Percentiles rank a stretch among this genome's conserved stretches.
These are phyloP conservation scores for Smallanthus sonchifolius DNA, from an alignment of 129 eudicot genomes.

Conservation along the genomic window DNA sequence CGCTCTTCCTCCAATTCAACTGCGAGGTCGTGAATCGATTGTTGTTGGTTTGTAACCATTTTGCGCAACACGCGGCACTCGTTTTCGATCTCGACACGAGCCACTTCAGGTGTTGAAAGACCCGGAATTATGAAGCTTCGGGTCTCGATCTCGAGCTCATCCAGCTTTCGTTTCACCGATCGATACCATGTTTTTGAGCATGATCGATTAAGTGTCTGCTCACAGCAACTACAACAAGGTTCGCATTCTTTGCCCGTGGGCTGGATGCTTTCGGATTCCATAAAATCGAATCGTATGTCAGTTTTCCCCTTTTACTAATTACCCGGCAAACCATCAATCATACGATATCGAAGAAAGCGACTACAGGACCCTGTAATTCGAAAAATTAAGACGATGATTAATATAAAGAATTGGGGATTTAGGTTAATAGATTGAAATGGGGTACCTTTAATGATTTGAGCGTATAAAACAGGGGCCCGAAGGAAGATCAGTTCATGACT, in stretches of 20 bases:
- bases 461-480: conserved; percentile 28
- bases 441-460: conserved; percentile 23
- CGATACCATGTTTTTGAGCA: conserved; percentile 49
- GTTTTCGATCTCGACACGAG: conserved; percentile 60
- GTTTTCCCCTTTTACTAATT: conserved; percentile 23
- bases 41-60: conserved; percentile 63
- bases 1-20: conserved; percentile 73
- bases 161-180: conserved; percentile 61
- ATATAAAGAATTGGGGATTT: neutral
- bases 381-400: neutral
- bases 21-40: conserved; percentile 50
- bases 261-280: conserved; percentile 42
- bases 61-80: conserved; percentile 62
- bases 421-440: neutral
- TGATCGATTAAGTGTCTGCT: conserved; percentile 23
- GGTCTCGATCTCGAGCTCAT: conserved; percentile 41
- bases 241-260: conserved; percentile 38
- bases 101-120: conserved; percentile 42
- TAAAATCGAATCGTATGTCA: conserved; percentile 11
- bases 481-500: conserved; percentile 35
- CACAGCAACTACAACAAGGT: conserved; percentile 43
- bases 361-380: conserved; percentile 25
- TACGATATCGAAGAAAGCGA: conserved; percentile 20
- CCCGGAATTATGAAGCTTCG: conserved; percentile 38
- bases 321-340: conserved; percentile 26